These are phyloP conservation scores for Fusarium udum DNA, from an alignment of 2,329 filamentous ascomycete species.

Conservation along the genomic window DNA sequence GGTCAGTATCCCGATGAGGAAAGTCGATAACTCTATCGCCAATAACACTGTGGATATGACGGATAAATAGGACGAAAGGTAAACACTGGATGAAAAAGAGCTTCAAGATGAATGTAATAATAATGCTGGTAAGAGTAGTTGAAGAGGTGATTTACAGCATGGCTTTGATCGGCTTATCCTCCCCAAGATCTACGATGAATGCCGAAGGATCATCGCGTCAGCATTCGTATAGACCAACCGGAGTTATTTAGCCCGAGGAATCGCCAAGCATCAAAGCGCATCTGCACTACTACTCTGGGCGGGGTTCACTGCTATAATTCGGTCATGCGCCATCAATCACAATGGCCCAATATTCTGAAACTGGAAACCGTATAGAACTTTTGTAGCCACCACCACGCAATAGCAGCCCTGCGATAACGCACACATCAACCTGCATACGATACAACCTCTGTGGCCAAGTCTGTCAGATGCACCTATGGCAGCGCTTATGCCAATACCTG, in stretches of 20 bases:
- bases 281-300: conserved; percentile 12
- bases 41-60: conserved; percentile 8
- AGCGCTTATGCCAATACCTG: background rate
- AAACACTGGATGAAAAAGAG: background rate
- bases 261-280: conserved; percentile 16
- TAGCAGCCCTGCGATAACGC: conserved; percentile 23
- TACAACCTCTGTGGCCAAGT: background rate
- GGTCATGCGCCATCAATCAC: conserved; percentile 24
- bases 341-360: conserved; percentile 16
- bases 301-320: conserved; percentile 11
- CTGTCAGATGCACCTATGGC: background rate
- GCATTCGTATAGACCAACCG: background rate
- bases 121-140: background rate
- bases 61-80: background rate
- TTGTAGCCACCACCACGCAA: conserved; percentile 22
- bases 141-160: fast-evolving
- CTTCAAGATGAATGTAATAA: background rate
- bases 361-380: conserved; percentile 6
- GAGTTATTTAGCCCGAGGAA: conserved; percentile 4
- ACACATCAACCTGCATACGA: background rate
- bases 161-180: background rate
- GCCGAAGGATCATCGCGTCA: conserved; percentile 1
- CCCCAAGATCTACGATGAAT: background rate
- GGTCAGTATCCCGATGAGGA: conserved; percentile 18
- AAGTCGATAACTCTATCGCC: conserved; percentile 22